Base-by-base conservation (phyloP, 179 eudicot species). In the Amaranthus tricolor region DNA sequence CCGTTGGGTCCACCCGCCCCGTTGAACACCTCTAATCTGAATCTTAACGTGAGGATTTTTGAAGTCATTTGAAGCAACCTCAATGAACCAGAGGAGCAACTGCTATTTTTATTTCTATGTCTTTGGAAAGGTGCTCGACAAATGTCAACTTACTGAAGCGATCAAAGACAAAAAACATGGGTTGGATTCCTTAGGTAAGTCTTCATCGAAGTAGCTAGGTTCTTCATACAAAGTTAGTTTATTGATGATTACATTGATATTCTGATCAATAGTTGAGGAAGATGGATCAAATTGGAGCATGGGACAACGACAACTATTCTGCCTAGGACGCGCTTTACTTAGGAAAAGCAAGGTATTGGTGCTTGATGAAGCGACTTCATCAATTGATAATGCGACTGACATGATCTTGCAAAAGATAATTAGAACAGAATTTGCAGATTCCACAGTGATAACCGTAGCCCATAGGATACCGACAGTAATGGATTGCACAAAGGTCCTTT, bases 251-350 rank as follows among this genome's bases (percentile, higher is more conserved):
- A 66, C 49, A 68, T 59, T 61, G 17, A 21, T 16, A 31, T 40
- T 56, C 13, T 51, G 40, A 50, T 31, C 45, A 69, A 68, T 85
- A 91, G 94, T 91, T 57, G 78, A 75, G 20, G 92, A 91, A 52
- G 94, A 91, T 74, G 97, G 97, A 77, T 84, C 87, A 15, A 91
- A 91, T 64, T 89, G 94, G 97, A 91, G 97, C 82, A 86, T 89
- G 94, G 97, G 97, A 44, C 97, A 91, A 68, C 77, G 92, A 13
- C 97, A 91, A 50, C 61, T 91, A 68, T 91, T 91, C 62, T 91
- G 97, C 66, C 73, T 91, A 76, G 97, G 97, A 0, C 89, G 94
- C 8, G 94, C 88, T 43, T 76, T 91, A 64, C 59, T 91, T 76
- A 86, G 92, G 72, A 80, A 85, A 74, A 88, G 91, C 86, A 85